A percentile compares a stretch with the other conserved stretches of the same genome.
These are phyloP conservation scores for Pyrus communis DNA, from an alignment of 306 rosid genomes.

Conservation along the genomic window DNA sequence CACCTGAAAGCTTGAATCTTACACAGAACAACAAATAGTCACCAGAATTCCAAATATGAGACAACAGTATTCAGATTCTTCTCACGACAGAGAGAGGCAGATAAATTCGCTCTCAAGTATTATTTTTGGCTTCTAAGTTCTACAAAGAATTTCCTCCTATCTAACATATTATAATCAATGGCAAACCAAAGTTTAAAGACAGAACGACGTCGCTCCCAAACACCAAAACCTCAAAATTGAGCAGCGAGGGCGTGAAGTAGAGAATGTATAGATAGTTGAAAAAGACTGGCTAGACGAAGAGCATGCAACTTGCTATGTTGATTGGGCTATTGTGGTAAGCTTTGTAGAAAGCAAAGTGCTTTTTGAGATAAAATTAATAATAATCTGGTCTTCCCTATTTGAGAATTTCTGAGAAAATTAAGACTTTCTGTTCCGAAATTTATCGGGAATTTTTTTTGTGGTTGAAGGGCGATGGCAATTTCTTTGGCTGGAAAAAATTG, in stretches of 20 bases:
- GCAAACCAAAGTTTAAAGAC: constrained; percentile 54
- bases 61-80: no score
- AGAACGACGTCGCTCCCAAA: constrained; percentile 30
- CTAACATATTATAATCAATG: constrained; percentile 23
- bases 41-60: no score
- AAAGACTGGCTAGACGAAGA: constrained; percentile 77
- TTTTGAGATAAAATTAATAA: constrained; percentile 50
- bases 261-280: constrained; percentile 58
- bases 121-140: no score
- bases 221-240: constrained; percentile 31
- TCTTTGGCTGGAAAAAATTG: neutral
- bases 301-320: constrained; percentile 48
- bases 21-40: no score
- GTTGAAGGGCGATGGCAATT: neutral
- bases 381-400: constrained; percentile 44
- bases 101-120: no score
- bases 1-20: no score
- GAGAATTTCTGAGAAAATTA: neutral
- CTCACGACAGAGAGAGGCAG: no score
- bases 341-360: constrained; percentile 67
- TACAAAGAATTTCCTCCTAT: no score
- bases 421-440: neutral
- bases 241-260: constrained; percentile 52
- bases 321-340: constrained; percentile 63
- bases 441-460: neutral